Evolutionary conservation across 768 basidiomycete genomes (phyloP).

Genomic region (Candolleomyces eurysporus): DNA sequence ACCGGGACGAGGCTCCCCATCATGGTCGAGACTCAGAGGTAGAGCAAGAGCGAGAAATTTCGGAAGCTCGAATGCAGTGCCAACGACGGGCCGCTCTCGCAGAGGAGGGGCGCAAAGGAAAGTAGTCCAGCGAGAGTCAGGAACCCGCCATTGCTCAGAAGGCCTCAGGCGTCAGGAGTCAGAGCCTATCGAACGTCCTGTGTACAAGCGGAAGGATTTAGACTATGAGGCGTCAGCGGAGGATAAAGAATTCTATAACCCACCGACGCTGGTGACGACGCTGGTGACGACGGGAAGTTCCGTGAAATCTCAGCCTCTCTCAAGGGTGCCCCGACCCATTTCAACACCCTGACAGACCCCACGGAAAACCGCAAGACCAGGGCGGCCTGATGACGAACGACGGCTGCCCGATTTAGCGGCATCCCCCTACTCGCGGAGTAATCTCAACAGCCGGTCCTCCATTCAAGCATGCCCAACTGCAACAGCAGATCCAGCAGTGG

Average conservation of each 20-base stretch:
- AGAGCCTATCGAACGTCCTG: neutral
- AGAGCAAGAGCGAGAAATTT: neutral
- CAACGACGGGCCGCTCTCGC: neutral
- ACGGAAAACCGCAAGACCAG: too few species aligned
- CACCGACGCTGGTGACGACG: constrained; percentile 12
- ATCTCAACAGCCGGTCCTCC: too few species aligned
- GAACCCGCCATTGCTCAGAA: too few species aligned
- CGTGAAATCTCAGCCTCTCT: constrained; percentile 3
- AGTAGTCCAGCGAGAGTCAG: neutral
- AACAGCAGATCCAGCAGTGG: constrained; percentile 7
- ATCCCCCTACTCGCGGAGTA: too few species aligned
- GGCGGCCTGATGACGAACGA: too few species aligned
- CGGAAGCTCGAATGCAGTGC: neutral
- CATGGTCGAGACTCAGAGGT: neutral
- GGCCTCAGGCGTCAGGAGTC: too few species aligned
- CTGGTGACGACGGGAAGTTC: constrained; percentile 13
- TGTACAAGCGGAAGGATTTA: neutral
- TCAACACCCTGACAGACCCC: too few species aligned
- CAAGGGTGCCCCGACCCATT: constrained; percentile 35
- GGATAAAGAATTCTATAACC: constrained; percentile 14
- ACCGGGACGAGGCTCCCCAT: constrained; percentile 1
- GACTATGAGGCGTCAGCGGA: neutral
- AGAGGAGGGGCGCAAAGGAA: neutral
- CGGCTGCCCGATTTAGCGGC: too few species aligned
- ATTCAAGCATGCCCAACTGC: constrained; percentile 25